Percentiles rank a stretch among this genome's conserved stretches.
phyloP scores from a whole-genome alignment of 2,329 filamentous ascomycete species.

The Botrytis medusae region DNA sequence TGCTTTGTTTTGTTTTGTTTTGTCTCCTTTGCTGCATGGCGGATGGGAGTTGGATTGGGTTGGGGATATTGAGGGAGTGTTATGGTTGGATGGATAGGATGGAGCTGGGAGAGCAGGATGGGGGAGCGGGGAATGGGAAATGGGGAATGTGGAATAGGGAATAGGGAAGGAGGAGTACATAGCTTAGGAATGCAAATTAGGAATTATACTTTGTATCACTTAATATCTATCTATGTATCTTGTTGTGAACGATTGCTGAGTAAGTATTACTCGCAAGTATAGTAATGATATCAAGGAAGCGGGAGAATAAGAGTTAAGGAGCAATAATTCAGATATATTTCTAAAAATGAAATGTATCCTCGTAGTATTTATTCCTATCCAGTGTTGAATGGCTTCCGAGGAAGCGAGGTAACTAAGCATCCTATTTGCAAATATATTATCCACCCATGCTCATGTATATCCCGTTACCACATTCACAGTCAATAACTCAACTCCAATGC shows the following conservation, averaged over 20 bases:
- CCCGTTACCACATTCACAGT: not conserved
- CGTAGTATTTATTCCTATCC: not conserved
- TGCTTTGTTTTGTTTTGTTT: not conserved
- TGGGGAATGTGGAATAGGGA: no score
- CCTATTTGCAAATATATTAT: not conserved
- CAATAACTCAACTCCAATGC: not conserved
- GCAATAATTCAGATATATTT: not conserved
- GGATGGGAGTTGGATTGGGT: not conserved
- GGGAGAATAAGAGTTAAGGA: not conserved
- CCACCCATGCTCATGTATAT: not conserved
- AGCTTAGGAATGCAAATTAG: not conserved
- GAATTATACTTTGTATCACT: constrained; percentile 1
- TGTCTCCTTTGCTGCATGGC: not conserved
- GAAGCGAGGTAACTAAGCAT: not conserved
- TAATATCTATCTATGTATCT: not conserved
- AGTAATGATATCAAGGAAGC: not conserved
- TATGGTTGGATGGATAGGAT: not conserved
- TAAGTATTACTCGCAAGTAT: not conserved
- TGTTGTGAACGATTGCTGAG: not conserved
- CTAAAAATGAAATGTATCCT: not conserved
- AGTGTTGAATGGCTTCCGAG: not conserved
- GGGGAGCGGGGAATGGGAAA: no score
- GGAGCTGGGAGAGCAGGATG: not conserved
- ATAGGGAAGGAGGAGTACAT: not conserved
- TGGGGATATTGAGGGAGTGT: not conserved